These are phyloP conservation scores for Gonium pectorale DNA, from an alignment of 139 green algal genomes.

Conservation along the genomic window DNA sequence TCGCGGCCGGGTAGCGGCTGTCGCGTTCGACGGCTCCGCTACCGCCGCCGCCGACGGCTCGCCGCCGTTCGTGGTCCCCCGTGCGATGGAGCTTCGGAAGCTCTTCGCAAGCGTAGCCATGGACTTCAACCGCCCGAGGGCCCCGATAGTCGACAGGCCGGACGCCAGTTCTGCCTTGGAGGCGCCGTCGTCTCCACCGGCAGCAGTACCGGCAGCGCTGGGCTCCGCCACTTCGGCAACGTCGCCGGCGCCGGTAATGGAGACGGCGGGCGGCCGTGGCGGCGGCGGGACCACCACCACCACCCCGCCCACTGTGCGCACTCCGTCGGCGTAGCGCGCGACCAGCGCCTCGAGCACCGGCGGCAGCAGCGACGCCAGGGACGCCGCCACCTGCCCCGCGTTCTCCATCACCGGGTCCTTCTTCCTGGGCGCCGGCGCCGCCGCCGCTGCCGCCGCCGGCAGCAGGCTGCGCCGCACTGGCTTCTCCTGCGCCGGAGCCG, in stretches of 20 bases:
- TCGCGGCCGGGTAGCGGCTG: too few species aligned
- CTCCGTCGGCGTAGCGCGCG: neutral
- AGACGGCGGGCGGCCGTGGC: neutral
- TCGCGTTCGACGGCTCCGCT: too few species aligned
- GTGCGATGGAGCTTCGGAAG: too few species aligned
- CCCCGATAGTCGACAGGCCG: too few species aligned
- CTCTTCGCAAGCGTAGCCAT: too few species aligned
- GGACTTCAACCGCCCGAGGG: too few species aligned
- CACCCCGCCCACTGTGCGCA: constrained; percentile 7
- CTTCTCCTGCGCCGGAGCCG: neutral
- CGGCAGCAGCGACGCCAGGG: neutral
- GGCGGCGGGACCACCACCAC: neutral
- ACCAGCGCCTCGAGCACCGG: constrained; percentile 31
- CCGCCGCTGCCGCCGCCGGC: neutral
- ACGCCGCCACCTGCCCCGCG: constrained; percentile 32
- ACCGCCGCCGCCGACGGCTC: neutral
- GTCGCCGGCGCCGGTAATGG: neutral
- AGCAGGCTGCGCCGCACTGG: neutral
- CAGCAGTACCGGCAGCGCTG: too few species aligned
- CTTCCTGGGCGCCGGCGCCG: neutral
- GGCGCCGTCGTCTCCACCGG: too few species aligned
- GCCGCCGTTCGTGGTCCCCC: too few species aligned
- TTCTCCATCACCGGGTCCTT: constrained; percentile 19
- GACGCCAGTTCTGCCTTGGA: too few species aligned
- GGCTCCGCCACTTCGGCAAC: too few species aligned